These are phyloP conservation scores for Colletotrichum sp. DNA, from an alignment of 2,329 filamentous ascomycete genomes.

Conservation along the genomic window DNA sequence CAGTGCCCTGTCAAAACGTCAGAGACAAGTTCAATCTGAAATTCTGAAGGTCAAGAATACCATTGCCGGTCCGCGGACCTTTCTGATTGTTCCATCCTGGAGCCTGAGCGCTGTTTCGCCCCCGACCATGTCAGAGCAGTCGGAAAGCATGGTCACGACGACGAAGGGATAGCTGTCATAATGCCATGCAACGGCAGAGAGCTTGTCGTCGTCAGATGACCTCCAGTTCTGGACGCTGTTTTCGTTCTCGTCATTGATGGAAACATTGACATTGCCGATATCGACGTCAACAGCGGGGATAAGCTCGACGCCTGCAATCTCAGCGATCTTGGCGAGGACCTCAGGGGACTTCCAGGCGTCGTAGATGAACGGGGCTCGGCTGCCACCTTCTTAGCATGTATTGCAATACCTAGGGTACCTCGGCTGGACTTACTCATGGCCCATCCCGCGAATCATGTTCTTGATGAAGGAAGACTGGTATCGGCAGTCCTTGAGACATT, in stretches of 20 bases:
- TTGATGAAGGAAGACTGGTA: constrained; percentile 51
- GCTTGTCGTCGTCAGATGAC: constrained; percentile 29
- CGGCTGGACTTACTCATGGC: constrained; percentile 49
- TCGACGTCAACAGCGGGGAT: constrained; percentile 59
- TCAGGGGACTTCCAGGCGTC: neutral
- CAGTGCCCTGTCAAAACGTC: neutral
- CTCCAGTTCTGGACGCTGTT: constrained; percentile 44
- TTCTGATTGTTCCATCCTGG: neutral
- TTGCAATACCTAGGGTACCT: rapidly evolving
- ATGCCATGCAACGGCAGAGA: constrained; percentile 67
- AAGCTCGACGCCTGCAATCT: constrained; percentile 59
- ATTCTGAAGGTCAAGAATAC: neutral
- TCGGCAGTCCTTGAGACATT: constrained; percentile 60
- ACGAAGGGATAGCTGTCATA: constrained; percentile 71
- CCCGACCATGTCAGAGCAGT: constrained; percentile 59
- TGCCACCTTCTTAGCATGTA: neutral
- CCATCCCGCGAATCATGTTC: constrained; percentile 59
- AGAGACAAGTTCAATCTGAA: rapidly evolving
- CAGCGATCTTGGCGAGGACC: constrained; percentile 44
- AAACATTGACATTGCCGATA: constrained; percentile 59
- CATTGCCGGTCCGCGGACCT: neutral
- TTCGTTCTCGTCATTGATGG: constrained; percentile 52
- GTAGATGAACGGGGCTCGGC: neutral
- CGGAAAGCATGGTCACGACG: constrained; percentile 72
- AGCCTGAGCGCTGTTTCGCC: neutral